Percentiles rank a stretch among this genome's conserved stretches.
These are phyloP conservation scores for Suhomyces sp. DNA, from an alignment of 805 yeast genomes.

Conservation along the genomic window DNA sequence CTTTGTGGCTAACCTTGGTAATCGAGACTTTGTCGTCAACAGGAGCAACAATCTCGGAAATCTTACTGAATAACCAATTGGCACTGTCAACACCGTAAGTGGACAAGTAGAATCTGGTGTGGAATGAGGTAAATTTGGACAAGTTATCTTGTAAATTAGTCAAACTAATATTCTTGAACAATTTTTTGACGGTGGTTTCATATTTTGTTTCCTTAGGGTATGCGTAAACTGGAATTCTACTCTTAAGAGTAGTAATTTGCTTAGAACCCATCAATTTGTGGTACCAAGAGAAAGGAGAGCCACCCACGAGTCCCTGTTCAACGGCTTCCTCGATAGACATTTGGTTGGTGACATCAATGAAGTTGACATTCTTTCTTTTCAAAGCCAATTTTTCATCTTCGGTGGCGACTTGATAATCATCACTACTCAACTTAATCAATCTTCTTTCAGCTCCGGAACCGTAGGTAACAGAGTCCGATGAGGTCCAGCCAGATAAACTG, in stretches of 20 bases:
- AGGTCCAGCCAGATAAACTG: not conserved
- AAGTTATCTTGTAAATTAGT: conserved; percentile 52
- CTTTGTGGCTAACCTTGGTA: conserved; percentile 54
- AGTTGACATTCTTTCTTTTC: conserved; percentile 47
- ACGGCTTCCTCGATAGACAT: conserved; percentile 35
- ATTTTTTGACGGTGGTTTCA: conserved; percentile 35
- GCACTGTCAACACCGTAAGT: conserved; percentile 70
- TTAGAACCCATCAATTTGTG: conserved; percentile 2
- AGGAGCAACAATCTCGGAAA: conserved; percentile 40
- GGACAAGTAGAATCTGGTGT: conserved; percentile 74
- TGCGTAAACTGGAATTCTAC: conserved; percentile 31
- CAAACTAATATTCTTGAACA: conserved; percentile 46
- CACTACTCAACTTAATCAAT: conserved; percentile 38
- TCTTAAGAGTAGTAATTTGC: conserved; percentile 1
- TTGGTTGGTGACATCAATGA: conserved; percentile 64
- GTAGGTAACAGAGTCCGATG: too few relatives aligned
- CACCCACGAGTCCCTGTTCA: conserved; percentile 15
- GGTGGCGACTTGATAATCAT: conserved; percentile 28
- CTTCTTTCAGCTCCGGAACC: too few relatives aligned
- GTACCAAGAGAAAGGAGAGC: conserved; percentile 5
- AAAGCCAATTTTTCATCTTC: conserved; percentile 37
- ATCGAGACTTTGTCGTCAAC: conserved; percentile 34
- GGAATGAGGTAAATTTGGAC: conserved; percentile 65
- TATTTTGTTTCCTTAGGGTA: conserved; percentile 53
- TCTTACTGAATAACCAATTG: conserved; percentile 58